These are phyloP conservation scores for Cyclotella baltica DNA, from an alignment of 108 stramenopile genomes.

Conservation along the genomic window DNA sequence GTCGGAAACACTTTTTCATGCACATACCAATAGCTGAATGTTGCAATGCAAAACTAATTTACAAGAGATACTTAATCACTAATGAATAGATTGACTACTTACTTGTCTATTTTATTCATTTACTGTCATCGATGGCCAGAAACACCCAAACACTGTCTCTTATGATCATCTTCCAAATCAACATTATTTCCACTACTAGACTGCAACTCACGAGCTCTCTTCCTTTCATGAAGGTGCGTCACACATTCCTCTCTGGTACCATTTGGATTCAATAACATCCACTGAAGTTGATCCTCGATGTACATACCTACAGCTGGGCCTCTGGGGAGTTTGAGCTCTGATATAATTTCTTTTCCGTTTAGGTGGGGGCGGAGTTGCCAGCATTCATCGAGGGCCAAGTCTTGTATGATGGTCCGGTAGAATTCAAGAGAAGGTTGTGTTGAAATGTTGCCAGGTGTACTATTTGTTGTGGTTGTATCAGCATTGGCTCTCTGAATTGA, in stretches of 20 bases:
- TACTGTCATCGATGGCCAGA: background rate
- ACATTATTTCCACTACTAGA: background rate
- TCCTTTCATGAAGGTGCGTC: constrained; percentile 59
- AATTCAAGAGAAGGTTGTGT: constrained; percentile 44
- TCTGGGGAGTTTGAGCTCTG: constrained; percentile 56
- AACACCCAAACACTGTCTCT: constrained; percentile 11
- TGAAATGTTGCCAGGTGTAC: background rate
- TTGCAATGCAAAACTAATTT: too few relatives aligned
- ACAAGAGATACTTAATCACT: too few relatives aligned
- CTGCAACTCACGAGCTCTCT: constrained; percentile 56
- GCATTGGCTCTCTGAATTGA: constrained; percentile 22
- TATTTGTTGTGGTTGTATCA: background rate
- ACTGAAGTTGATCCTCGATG: constrained; percentile 75
- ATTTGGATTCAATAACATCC: constrained; percentile 80
- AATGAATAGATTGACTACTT: background rate
- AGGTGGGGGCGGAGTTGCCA: constrained; percentile 76
- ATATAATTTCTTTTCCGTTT: constrained; percentile 79
- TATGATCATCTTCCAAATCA: constrained; percentile 22
- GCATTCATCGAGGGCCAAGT: constrained; percentile 71
- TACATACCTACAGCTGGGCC: constrained; percentile 76
- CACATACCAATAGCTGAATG: too few relatives aligned
- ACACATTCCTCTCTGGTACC: constrained; percentile 74
- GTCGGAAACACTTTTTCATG: too few relatives aligned
- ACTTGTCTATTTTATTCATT: background rate
- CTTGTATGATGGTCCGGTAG: constrained; percentile 54